phyloP scores from a whole-genome alignment of 768 basidiomycete species.

The Pleurotus giganteus region DNA sequence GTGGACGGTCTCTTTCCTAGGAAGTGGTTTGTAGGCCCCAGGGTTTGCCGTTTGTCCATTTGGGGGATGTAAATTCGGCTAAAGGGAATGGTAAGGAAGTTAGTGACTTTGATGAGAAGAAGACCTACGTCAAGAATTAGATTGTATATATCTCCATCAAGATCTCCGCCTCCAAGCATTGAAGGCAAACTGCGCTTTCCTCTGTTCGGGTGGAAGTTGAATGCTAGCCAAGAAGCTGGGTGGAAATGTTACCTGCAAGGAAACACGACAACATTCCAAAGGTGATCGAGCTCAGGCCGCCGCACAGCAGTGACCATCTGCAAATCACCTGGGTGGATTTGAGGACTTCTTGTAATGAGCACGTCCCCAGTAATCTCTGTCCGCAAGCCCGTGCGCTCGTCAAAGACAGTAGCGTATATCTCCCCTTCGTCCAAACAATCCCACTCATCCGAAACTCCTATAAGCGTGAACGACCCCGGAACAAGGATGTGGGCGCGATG shows the following conservation, averaged over 20 bases:
- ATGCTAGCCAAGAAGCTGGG: neutral
- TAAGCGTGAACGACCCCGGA: slow-evolving; percentile 45
- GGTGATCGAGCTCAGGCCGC: slow-evolving; percentile 32
- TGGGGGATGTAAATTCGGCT: slow-evolving; percentile 30
- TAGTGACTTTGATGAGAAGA: neutral
- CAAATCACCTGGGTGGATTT: slow-evolving; percentile 51
- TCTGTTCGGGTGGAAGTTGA: slow-evolving; percentile 19
- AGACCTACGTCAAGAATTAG: slow-evolving; percentile 39
- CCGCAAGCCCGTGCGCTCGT: slow-evolving; percentile 25
- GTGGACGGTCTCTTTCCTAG: slow-evolving; percentile 26
- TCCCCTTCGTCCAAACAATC: slow-evolving; percentile 42
- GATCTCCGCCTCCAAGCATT: slow-evolving; percentile 51
- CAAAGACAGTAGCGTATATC: slow-evolving; percentile 41
- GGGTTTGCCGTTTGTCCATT: slow-evolving; percentile 19
- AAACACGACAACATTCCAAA: slow-evolving; percentile 49
- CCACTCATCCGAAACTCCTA: slow-evolving; percentile 54
- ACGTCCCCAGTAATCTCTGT: slow-evolving; percentile 33
- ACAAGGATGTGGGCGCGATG: slow-evolving; percentile 49
- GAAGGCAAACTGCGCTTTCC: slow-evolving; percentile 44
- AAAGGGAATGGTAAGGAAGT: slow-evolving; percentile 2
- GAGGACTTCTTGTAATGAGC: slow-evolving; percentile 49
- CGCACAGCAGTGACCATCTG: slow-evolving; percentile 42
- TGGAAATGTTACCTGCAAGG: slow-evolving; percentile 35
- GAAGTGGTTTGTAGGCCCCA: slow-evolving; percentile 37
- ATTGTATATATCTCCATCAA: slow-evolving; percentile 53